Evolutionary conservation across 441 rosid genomes (phyloP).

Genomic region (Isatis lusitanica): DNA sequence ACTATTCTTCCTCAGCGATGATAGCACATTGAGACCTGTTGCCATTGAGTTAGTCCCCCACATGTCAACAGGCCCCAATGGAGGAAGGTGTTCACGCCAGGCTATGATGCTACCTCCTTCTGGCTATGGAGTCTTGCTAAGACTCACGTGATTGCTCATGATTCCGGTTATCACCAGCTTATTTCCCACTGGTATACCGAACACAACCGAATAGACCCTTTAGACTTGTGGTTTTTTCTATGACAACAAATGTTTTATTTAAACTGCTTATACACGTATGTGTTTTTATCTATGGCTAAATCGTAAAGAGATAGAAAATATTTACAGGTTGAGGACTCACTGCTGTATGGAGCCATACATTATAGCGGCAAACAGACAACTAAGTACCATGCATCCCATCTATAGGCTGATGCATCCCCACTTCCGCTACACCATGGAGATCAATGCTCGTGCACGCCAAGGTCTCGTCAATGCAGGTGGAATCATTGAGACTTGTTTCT

Average conservation of each 20-base stretch:
- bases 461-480: slow-evolving; percentile 57
- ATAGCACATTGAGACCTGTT: too few relatives aligned
- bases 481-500: slow-evolving; percentile 53
- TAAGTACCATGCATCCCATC: slow-evolving; percentile 74
- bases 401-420: slow-evolving; percentile 61
- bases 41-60: too few relatives aligned
- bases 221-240: not conserved
- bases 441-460: slow-evolving; percentile 65
- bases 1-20: too few relatives aligned
- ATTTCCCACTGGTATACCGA: too few relatives aligned
- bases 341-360: slow-evolving; percentile 65
- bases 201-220: too few relatives aligned
- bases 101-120: too few relatives aligned
- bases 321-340: slow-evolving; percentile 68
- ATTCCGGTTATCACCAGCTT: too few relatives aligned
- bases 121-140: too few relatives aligned
- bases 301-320: not conserved
- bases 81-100: too few relatives aligned
- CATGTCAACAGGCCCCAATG: too few relatives aligned
- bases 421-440: slow-evolving; percentile 79
- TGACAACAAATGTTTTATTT: not conserved
- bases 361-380: slow-evolving; percentile 65
- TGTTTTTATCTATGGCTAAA: too few relatives aligned
- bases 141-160: too few relatives aligned
- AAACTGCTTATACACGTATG: not conserved